phyloP scores from a whole-genome alignment of 257 asterid genomes.

The Cruciata laevipes region DNA sequence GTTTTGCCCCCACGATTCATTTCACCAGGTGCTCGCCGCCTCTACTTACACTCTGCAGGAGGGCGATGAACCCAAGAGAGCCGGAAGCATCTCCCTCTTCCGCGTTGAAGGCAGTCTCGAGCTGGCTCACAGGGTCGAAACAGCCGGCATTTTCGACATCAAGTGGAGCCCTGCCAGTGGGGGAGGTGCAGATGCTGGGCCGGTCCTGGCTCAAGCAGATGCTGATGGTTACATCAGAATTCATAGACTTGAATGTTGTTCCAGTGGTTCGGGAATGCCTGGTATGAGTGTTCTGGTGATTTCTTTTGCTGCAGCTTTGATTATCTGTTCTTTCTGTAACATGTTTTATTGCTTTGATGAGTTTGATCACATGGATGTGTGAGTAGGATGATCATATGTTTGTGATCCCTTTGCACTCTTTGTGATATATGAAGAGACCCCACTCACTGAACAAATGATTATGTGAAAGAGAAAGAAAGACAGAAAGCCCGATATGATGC shows the following conservation, averaged over 20 bases:
- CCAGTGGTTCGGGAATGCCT: slow-evolving; percentile 22
- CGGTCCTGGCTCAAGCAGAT: slow-evolving; percentile 96
- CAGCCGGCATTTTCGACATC: slow-evolving; percentile 79
- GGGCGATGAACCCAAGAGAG: slow-evolving; percentile 69
- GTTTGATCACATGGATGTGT: not conserved
- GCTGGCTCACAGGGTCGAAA: slow-evolving; percentile 43
- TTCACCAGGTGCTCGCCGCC: slow-evolving; percentile 66
- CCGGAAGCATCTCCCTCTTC: slow-evolving; percentile 69
- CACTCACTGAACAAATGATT: too few relatives aligned
- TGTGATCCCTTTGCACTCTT: not conserved
- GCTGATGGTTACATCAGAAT: slow-evolving; percentile 75
- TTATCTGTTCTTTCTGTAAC: not conserved
- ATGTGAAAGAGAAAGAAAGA: not conserved
- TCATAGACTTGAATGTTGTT: slow-evolving; percentile 38
- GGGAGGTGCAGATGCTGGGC: slow-evolving; percentile 19
- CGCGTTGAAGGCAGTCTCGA: slow-evolving; percentile 54
- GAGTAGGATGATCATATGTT: not conserved
- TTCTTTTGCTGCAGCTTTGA: slow-evolving; percentile 1
- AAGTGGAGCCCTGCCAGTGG: slow-evolving; percentile 61
- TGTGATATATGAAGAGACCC: too few relatives aligned
- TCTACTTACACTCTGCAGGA: slow-evolving; percentile 91
- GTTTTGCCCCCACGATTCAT: slow-evolving; percentile 69
- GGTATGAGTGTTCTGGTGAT: slow-evolving; percentile 24
- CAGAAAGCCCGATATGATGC: too few relatives aligned
- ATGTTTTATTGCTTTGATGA: not conserved